Base-by-base conservation (phyloP, 2,329 filamentous ascomycete genomes). In the Botrytis hyacinthi region DNA sequence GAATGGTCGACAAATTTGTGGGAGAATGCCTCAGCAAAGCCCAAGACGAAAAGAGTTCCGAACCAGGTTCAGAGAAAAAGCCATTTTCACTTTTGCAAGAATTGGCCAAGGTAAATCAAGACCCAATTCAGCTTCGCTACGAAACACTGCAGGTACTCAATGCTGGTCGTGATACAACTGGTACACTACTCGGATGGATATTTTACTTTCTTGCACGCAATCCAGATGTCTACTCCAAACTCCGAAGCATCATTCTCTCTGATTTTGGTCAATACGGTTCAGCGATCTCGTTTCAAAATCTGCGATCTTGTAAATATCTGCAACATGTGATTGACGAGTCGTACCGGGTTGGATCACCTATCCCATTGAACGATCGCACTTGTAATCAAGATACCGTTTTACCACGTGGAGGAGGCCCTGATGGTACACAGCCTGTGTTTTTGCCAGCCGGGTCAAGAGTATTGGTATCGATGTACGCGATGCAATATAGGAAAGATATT, bases 321-420 rank as follows among this genome's bases (percentile, higher is more conserved):
- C 73, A 78, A 46, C 66, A 72, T 65, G 72, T 76, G 14, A 74
- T 79, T 18, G 63, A 77, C 35, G 77, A 79, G 79, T 83, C 85
- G 8, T 83, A 89, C 4, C 85, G 87, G 1, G 73, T 82, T 0
- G 44, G 78, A 84, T 14, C 84, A 85, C 76, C 86, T 84, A n/a
- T 86, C 86, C 51, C 87, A 84, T 20, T 79, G 82, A 90, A 90
- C 78, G 81, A 81, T 16, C 85, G 88, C 61, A 77, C 80, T 32
- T 86, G 87, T 4, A 79, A 82, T 14, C 80, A 81, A 61, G 87
- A 89, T 68, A 81, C 80, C 1, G 77, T 77, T 2, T 75, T 83
- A 3, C 82, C 82, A 1, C 26, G 73, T 1, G 82, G 81, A n/a
- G 82, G 82, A 40, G 82, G 82, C 3, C 75, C 76, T 1, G 79